Base-by-base conservation (phyloP, 305 asterid genomes). In the Fraxinus latifolia region DNA sequence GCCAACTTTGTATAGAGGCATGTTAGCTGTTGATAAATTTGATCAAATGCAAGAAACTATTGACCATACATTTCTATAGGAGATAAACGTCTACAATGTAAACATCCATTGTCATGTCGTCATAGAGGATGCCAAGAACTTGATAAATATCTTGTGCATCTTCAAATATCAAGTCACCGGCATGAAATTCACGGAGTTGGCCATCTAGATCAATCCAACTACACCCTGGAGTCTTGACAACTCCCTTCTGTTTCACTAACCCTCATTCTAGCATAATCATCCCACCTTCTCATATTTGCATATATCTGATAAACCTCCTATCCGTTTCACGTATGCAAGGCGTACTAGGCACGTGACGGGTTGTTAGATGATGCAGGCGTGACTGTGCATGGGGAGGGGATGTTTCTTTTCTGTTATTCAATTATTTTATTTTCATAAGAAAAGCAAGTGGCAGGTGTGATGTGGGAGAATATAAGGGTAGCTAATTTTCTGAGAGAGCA, bases 191-290 rank as follows among this genome's bases (percentile, higher is more conserved):
- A n/a, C 82, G 87, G 76, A 91, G 91, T 9, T 84, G 87, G 73
- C 95, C 90, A 12, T 88, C 92, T 87, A 87, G 89, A 89, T 92
- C 97, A 72, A 93, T 84, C 97, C 97, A 94, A 85, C 97, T 94
- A 88, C 98, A 93, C 77, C 97, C 95, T 3, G 97, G 98, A 68
- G 91, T 91, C 86, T 94, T 94, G 21, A 85, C 83, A 29, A 94
- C 92, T 77, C 97, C 93, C 74, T 91, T 93, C 39, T 92, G 86
- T 84, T 83, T 91, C 98, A 93, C 93, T 71, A 91, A 81, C 29
- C 86, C 94, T 87, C 93, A 94, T 87, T 88, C 87, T 92, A 37
- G 95, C 98, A 71, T 91, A 88, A 84, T 94, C 97, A 25, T 88
- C 92, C 97, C 98, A 94, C 87, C 90, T 88, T 78, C 84, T 87